Base-by-base conservation (phyloP, 352 stramenopile species). In the Paralagenidium karlingii region DNA sequence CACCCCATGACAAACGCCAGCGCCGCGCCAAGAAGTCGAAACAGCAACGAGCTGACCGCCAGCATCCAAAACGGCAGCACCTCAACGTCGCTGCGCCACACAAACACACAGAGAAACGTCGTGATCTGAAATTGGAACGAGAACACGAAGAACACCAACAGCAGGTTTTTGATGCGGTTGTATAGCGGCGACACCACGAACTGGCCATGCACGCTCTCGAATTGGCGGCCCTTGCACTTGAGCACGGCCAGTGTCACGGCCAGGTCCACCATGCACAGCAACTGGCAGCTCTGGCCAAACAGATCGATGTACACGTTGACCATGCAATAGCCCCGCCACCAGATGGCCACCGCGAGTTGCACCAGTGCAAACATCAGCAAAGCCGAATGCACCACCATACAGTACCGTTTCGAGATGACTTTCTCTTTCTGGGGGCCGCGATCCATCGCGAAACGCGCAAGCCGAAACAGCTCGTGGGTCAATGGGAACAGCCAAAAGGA, bases 101-200 rank as follows among this genome's bases (percentile, higher is more conserved):
- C n/a, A n/a, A 46, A 63, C 53, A 50, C 44, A 38, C 68, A 28
- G 26, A 70, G 51, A 30, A 70, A 41, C 25, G 57, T 65, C 9
- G 63, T 24, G 16, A 68, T 37, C 29, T 68, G 49, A 39, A 69
- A 68, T 47, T 74, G 62, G 38, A 70, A 60, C 19, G 55, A 59
- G 39, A 70, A 73, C 8, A 59, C 15, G 13, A n/a, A n/a, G n/a
- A n/a, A n/a, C n/a, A n/a, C n/a, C n/a, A n/a, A n/a, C n/a, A n/a
- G n/a, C n/a, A n/a, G n/a, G n/a, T n/a, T n/a, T n/a, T 68, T 68
- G 46, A 79, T 59, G 36, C 64, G 68, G 6, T 58, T 57, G 45
- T 82, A 82, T 4, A 79, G 49, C 6, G 64, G 68, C 1, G 66
- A 79, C 36, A 60, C 30, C 5, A 77, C 64, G 25, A 65, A 47